phyloP scores from a whole-genome alignment of 2,329 filamentous ascomycete genomes.

The Myriosclerotinia curreyana region DNA sequence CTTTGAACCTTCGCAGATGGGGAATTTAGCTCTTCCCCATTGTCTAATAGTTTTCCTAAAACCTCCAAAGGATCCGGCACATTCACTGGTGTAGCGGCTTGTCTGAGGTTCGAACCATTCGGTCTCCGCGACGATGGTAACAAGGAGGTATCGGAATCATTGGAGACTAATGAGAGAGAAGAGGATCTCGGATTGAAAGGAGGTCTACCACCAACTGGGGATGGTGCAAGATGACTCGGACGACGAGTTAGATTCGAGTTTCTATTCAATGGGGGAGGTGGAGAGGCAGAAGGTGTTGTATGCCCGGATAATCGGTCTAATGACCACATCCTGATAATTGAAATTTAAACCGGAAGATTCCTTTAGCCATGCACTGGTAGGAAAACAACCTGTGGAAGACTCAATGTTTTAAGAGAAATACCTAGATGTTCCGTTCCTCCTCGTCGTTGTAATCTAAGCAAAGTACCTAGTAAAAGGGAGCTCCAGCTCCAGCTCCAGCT shows the following conservation, averaged over 20 bases:
- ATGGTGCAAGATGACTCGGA: constrained; percentile 65
- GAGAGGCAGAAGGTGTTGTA: constrained; percentile 54
- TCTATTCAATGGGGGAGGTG: constrained; percentile 62
- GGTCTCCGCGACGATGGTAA: constrained; percentile 60
- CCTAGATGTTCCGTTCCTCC: background rate
- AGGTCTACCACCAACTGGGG: constrained; percentile 64
- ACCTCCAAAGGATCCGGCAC: constrained; percentile 69
- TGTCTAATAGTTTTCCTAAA: constrained; percentile 47
- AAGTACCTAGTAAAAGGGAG: background rate
- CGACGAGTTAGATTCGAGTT: constrained; percentile 63
- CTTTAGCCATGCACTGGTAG: background rate
- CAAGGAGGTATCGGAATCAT: constrained; percentile 74
- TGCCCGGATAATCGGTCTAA: constrained; percentile 79
- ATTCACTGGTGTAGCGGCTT: constrained; percentile 49
- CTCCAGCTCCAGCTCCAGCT: background rate
- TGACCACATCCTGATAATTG: constrained; percentile 61
- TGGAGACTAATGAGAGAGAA: constrained; percentile 72
- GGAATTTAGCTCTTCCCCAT: constrained; percentile 32
- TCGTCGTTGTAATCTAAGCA: background rate
- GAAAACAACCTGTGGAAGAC: background rate
- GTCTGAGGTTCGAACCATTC: constrained; percentile 66
- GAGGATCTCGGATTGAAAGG: constrained; percentile 70
- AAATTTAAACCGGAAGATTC: background rate
- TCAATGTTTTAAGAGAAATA: background rate
- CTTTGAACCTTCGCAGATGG: constrained; percentile 11